Evolutionary conservation across 768 basidiomycete species (phyloP).

Genomic region (Tulasnella sp.): DNA sequence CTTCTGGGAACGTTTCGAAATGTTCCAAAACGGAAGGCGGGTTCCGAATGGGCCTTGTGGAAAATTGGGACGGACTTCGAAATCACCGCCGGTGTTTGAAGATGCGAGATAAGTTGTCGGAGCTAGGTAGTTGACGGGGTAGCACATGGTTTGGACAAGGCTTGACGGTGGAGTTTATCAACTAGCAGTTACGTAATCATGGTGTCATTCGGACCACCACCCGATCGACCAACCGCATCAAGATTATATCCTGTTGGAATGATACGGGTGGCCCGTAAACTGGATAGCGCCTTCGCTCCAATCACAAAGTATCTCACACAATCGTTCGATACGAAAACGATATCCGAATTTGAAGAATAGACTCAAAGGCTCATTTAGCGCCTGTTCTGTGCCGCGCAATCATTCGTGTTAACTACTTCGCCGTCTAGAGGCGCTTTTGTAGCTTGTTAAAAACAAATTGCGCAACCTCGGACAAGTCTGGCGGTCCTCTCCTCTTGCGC

Average conservation of each 20-base stretch:
- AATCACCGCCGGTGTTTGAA: no score
- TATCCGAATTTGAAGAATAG: constrained; percentile 57
- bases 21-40: no score
- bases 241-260: background rate
- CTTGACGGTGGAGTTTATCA: no score
- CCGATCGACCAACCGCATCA: no score
- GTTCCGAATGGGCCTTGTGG: no score
- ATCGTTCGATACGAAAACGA: constrained; percentile 44
- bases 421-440: constrained; percentile 19
- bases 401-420: constrained; percentile 16
- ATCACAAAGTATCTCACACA: constrained; percentile 58
- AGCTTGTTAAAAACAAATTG: background rate
- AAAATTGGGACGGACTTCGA: no score
- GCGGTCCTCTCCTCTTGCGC: constrained; percentile 28
- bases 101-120: no score
- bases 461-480: background rate
- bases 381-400: background rate
- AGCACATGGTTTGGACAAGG: no score
- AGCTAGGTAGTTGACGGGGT: no score
- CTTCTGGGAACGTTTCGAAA: no score
- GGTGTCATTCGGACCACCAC: no score
- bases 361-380: constrained; percentile 15
- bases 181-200: no score
- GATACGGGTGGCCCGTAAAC: background rate
- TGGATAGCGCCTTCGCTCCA: constrained; percentile 52